Percentiles rank a stretch among this genome's conserved stretches.
Evolutionary conservation across 768 basidiomycete species (phyloP).

Genomic region (Suillus luteus): DNA sequence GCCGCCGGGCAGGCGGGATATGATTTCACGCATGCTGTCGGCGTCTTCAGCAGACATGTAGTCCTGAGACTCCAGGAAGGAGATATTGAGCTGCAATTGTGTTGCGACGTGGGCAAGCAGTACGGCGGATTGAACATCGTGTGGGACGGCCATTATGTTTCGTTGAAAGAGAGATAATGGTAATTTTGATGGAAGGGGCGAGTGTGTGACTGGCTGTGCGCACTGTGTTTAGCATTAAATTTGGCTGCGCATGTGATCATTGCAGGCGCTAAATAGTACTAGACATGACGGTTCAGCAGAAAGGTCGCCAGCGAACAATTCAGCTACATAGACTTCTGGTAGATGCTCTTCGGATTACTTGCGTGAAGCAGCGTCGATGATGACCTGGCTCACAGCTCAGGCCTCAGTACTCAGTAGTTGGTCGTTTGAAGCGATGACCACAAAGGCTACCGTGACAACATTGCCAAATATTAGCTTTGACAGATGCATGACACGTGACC

Average conservation of each 20-base stretch:
- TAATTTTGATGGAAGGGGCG: not conserved
- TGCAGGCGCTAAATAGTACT: not conserved
- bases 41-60: conserved; percentile 54
- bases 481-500: not conserved
- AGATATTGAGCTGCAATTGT: conserved; percentile 57
- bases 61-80: conserved; percentile 57
- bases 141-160: conserved; percentile 25
- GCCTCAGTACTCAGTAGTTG: not conserved
- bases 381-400: not conserved
- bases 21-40: conserved; percentile 40
- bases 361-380: not conserved
- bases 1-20: conserved; percentile 44
- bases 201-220: not conserved
- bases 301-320: not conserved
- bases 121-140: conserved; percentile 38
- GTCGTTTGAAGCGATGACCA: not conserved
- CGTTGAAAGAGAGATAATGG: not conserved
- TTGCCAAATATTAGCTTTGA: too few relatives aligned
- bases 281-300: not conserved
- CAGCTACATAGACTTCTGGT: not conserved
- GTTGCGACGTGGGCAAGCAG: conserved; percentile 60
- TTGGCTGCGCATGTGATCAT: not conserved
- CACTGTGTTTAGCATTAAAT: not conserved
- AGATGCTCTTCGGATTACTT: not conserved
- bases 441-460: too few relatives aligned